Evolutionary conservation across 208 protist genomes (phyloP).

Genomic region (Borovskyia barvae): DNA sequence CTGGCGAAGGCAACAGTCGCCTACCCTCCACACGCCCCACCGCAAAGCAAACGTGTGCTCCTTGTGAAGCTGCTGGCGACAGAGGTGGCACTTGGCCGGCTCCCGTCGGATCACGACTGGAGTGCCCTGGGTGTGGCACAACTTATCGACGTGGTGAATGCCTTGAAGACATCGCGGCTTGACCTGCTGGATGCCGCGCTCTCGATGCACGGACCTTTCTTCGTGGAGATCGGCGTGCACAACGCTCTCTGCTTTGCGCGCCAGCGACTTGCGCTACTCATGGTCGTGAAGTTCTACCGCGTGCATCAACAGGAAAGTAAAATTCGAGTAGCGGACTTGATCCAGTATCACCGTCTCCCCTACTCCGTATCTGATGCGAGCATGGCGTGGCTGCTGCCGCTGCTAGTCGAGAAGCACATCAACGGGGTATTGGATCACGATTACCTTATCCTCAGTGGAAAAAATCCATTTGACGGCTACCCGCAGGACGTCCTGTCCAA

Average conservation of each 20-base stretch:
- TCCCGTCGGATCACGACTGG: constrained; percentile 16
- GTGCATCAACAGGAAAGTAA: constrained; percentile 27
- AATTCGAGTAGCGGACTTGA: constrained; percentile 58
- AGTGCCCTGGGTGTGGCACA: constrained; percentile 11
- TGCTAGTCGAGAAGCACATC: constrained; percentile 68
- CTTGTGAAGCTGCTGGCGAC: constrained; percentile 60
- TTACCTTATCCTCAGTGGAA: constrained; percentile 50
- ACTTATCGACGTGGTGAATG: constrained; percentile 67
- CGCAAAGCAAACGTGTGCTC: constrained; percentile 38
- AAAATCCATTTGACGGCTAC: constrained; percentile 71
- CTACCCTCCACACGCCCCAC: constrained; percentile 28
- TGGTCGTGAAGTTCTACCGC: constrained; percentile 81
- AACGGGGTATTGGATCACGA: constrained; percentile 79
- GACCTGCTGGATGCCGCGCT: constrained; percentile 57
- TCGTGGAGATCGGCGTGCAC: constrained; percentile 60
- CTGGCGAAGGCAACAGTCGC: constrained; percentile 56
- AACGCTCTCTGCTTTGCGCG: constrained; percentile 65
- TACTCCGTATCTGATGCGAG: constrained; percentile 34
- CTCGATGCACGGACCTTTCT: constrained; percentile 54
- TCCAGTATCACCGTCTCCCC: constrained; percentile 49
- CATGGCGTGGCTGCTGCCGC: constrained; percentile 71
- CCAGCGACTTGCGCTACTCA: constrained; percentile 57
- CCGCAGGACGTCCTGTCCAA: constrained; percentile 8
- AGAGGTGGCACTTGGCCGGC: constrained; percentile 26
- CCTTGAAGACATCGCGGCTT: constrained; percentile 55